phyloP scores from a whole-genome alignment of 2,329 filamentous ascomycete species.

The Penicillium polonicum region DNA sequence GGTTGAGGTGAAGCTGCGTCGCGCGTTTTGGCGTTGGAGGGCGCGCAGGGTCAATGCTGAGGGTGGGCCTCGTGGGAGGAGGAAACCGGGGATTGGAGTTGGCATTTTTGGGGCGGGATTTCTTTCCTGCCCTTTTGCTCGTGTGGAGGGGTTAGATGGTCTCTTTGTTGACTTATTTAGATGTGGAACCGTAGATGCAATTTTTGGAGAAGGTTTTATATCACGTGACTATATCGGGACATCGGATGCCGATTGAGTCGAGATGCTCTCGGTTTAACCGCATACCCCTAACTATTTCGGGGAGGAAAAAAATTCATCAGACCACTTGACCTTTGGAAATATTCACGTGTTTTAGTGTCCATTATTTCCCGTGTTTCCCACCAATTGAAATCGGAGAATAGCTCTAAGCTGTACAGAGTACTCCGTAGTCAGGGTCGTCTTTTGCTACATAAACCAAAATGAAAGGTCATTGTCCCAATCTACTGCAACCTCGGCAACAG shows the following conservation, averaged over 20 bases:
- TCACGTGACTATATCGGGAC: slow-evolving; percentile 1
- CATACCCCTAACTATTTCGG: background rate
- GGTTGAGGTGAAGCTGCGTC: slow-evolving; percentile 28
- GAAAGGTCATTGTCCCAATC: background rate
- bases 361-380: background rate
- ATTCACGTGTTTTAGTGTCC: background rate
- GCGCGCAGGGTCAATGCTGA: slow-evolving; percentile 32
- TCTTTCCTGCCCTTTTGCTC: background rate
- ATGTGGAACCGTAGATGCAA: slow-evolving; percentile 7
- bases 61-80: slow-evolving; percentile 60
- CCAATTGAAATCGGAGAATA: background rate
- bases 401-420: background rate
- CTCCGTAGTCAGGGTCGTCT: background rate
- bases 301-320: background rate
- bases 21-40: slow-evolving; percentile 22
- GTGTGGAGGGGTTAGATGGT: slow-evolving; percentile 4
- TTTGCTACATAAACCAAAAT: background rate
- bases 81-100: slow-evolving; percentile 60
- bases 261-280: background rate
- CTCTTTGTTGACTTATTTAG: slow-evolving; percentile 8
- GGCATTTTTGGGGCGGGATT: slow-evolving; percentile 13
- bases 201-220: slow-evolving; percentile 9
- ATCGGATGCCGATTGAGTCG: slow-evolving; percentile 3
- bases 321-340: background rate
- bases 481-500: slow-evolving; percentile 4